Percentiles rank a stretch among this genome's conserved stretches.
phyloP scores from a whole-genome alignment of 768 basidiomycete genomes.

The Scleroderma citrinum region DNA sequence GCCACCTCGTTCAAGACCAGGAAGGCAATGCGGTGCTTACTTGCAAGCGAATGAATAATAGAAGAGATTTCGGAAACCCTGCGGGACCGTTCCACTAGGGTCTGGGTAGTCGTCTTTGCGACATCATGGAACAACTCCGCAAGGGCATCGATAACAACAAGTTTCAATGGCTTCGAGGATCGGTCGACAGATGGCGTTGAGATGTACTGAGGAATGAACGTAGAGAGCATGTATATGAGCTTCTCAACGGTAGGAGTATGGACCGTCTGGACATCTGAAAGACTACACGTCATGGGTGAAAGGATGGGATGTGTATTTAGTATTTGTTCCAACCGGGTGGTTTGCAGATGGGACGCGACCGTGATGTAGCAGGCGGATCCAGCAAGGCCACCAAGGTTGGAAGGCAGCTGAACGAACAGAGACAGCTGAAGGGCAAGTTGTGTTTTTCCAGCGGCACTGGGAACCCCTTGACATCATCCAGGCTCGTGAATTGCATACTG shows the following conservation, averaged over 20 bases:
- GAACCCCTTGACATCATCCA: constrained; percentile 4
- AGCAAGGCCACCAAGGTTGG: constrained; percentile 45
- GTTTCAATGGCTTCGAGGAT: constrained; percentile 53
- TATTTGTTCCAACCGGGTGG: constrained; percentile 64
- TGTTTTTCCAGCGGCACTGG: constrained; percentile 91
- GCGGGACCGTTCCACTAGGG: constrained; percentile 68
- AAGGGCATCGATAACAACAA: constrained; percentile 85
- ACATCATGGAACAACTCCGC: constrained; percentile 75
- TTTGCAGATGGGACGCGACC: constrained; percentile 64
- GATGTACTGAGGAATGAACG: constrained; percentile 50
- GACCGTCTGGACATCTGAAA: constrained; percentile 59
- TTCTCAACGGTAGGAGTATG: constrained; percentile 48
- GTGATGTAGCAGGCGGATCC: constrained; percentile 78
- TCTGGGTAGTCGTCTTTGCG: constrained; percentile 51
- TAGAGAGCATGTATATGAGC: constrained; percentile 50
- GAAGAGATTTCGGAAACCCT: constrained; percentile 62
- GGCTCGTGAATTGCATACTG: constrained; percentile 3
- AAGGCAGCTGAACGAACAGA: constrained; percentile 69
- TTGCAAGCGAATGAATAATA: constrained; percentile 67
- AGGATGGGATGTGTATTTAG: constrained; percentile 44
- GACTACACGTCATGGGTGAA: constrained; percentile 36
- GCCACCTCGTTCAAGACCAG: constrained; percentile 87
- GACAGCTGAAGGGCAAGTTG: constrained; percentile 85
- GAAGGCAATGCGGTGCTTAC: constrained; percentile 58
- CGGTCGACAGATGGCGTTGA: constrained; percentile 24